Conservation (phyloP, 2,329 filamentous ascomycete species). For the Lachnellula subtilissima region DNA sequence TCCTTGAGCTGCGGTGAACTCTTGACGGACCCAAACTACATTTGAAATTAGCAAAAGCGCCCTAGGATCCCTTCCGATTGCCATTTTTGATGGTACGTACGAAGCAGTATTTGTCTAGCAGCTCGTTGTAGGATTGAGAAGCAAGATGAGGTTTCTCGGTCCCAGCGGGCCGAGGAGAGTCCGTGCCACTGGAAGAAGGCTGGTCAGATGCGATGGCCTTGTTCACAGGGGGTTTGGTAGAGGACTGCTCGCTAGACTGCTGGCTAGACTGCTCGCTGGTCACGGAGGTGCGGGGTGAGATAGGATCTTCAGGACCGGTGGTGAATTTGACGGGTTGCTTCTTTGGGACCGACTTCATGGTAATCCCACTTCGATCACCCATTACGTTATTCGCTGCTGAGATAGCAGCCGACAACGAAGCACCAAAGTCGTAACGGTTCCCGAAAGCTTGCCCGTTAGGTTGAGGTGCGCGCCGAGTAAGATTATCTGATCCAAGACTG, state of each 20-base stretch:
- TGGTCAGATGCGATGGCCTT: slow-evolving; percentile 14
- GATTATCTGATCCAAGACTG: slow-evolving; percentile 43
- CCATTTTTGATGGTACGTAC: slow-evolving; percentile 63
- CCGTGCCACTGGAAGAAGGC: slow-evolving; percentile 34
- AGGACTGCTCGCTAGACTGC: slow-evolving; percentile 13
- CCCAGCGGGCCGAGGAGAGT: slow-evolving; percentile 47
- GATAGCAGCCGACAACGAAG: slow-evolving; percentile 81
- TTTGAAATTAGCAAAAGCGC: slow-evolving; percentile 38
- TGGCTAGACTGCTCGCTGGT: slow-evolving; percentile 13
- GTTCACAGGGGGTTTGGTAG: slow-evolving; percentile 17
- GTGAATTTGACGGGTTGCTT: slow-evolving; percentile 15
- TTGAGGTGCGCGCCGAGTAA: slow-evolving; percentile 39
- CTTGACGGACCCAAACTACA: slow-evolving; percentile 59
- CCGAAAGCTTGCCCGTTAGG: slow-evolving; percentile 73
- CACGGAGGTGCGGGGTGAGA: slow-evolving; percentile 19
- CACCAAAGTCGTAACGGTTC: slow-evolving; percentile 91
- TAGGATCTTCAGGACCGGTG: slow-evolving; percentile 14
- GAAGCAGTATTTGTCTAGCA: slow-evolving; percentile 99
- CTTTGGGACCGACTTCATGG: slow-evolving; percentile 34
- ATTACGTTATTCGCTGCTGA: slow-evolving; percentile 64
- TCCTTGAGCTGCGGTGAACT: slow-evolving; percentile 47
- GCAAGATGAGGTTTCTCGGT: slow-evolving; percentile 66
- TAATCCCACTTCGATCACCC: slow-evolving; percentile 53
- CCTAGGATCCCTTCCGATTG: slow-evolving; percentile 14
- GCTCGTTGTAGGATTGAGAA: slow-evolving; percentile 89